A percentile compares a stretch with the other conserved stretches of the same genome.
Evolutionary conservation across 73 alveolate species (phyloP).

Genomic region (Paramecium biaurelia): DNA sequence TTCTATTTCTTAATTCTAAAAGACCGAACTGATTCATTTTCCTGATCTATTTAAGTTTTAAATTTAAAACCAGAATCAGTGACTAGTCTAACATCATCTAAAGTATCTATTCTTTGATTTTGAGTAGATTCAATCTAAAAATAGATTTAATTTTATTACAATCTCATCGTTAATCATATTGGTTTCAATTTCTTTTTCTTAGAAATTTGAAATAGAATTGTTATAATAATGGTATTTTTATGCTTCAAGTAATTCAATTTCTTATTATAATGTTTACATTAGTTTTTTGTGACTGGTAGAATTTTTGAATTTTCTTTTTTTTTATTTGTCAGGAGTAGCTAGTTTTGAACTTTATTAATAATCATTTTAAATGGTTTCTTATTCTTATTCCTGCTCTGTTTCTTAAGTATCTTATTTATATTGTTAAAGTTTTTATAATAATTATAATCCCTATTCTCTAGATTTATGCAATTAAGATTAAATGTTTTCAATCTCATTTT

Average conservation of each 20-base stretch:
- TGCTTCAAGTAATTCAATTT: not conserved
- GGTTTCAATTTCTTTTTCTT: not conserved
- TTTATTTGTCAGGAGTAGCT: not conserved
- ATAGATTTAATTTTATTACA: not conserved
- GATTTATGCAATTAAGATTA: not conserved
- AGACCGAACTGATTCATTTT: not conserved
- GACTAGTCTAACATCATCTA: not conserved
- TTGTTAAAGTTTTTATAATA: not conserved
- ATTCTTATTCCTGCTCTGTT: not conserved
- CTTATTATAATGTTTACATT: not conserved
- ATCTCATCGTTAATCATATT: not conserved
- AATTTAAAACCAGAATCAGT: slow-evolving; percentile 6
- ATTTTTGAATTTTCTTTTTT: not conserved
- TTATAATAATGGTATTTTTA: not conserved
- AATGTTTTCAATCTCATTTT: not conserved
- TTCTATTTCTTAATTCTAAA: not conserved
- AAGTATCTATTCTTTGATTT: not conserved
- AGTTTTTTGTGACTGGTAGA: not conserved
- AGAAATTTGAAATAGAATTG: not conserved
- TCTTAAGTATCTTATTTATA: not conserved
- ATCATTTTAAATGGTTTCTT: not conserved
- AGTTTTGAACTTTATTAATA: not conserved
- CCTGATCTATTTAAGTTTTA: not conserved
- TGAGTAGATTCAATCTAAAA: not conserved
- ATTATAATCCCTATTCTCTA: not conserved